Base-by-base conservation (phyloP, 768 basidiomycete genomes). In the Pisolithus orientalis region DNA sequence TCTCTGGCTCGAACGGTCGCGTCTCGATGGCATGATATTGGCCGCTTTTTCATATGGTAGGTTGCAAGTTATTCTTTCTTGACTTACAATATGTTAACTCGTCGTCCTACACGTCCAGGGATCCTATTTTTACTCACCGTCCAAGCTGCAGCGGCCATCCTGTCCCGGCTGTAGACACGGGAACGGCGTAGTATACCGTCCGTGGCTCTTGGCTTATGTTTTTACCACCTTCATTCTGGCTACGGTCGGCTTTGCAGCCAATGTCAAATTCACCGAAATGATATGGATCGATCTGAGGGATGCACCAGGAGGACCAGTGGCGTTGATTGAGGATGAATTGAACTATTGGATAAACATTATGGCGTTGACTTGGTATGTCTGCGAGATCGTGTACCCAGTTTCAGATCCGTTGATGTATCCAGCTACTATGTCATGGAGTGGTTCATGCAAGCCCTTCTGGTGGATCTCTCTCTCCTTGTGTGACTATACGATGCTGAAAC, bases 261-360 rank as follows among this genome's bases (percentile, higher is more conserved):
- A 69, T 24, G 53, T 57, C 3, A 62, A 57, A 38, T 68, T 62
- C 49, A 69, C 57, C 39, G 49, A 62, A 55, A 59, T 65, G 67
- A 63, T 68, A n/a, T 72, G 53, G 57, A 67, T 69, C 21, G 66
- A 70, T 37, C 5, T 64, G 31, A 65, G 68, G 14, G 53, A 54
- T 7, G 49, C 49, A 1, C 53, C 49, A 7, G 53, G 53, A 16
- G 53, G 49, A 38, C 47, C 52, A 60, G 32, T 45, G 55, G 58
- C 53, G 9, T 58, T 57, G 29, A 34, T 55, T 38, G 45, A 53
- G 7, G 32, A 48, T 4, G 58, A 60, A 37, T 44, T 61, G 27
- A 28, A 53, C 29, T 51, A 53, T 40, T 47, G 47, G 29, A 32
- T 69, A 6, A 65, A 67, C 32, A 16, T 59, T 25, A 11, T 64